Base-by-base conservation (phyloP, 257 asterid genomes). In the Salvia rosmarinus region DNA sequence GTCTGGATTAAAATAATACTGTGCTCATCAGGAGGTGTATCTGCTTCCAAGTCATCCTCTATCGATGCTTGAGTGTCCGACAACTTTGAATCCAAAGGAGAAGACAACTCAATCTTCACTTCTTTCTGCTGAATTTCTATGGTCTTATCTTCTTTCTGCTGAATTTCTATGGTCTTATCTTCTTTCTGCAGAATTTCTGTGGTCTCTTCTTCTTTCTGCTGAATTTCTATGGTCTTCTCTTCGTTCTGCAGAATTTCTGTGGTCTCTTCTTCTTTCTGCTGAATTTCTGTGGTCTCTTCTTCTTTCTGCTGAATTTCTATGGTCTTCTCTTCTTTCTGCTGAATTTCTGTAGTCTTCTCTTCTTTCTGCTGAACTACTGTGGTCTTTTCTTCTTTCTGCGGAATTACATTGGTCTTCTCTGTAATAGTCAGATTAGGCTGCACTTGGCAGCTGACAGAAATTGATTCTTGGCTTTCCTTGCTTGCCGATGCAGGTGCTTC, bases 1-100 rank as follows among this genome's bases (percentile, higher is more conserved):
- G 96, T 66, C 86, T 95, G 98, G 76, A 95, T 88, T 68, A 80
- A 67, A 57, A 84, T 82, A 40, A 83, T 64, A 76, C 75, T 79
- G 37, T 79, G 63, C 81, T 88, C 99, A 70, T 91, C 94, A 21
- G 37, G 72, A 55, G 49, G 64, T 34, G 68, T 67, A 73, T 81
- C 84, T 68, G 58, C 71, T 68, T 61, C 77, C 59, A 50, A 23
- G 54, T 80, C 81, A 69, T 84, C 83, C 79, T 78, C 82, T 47
- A 5, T 60, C 37, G 79, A 69, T 49, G 72, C 78, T 34, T 75
- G 42, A 37, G 42, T 66, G 64, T 75, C 90, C 17, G 85, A 68
- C 58, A 64, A 61, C 70, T 81, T 82, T 51, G 74, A 63, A 50
- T 78, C 84, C 54, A 52, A 75, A 51, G 73, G 84, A 32, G 70